phyloP scores from a whole-genome alignment of 306 rosid genomes.

The Quercus gilva region DNA sequence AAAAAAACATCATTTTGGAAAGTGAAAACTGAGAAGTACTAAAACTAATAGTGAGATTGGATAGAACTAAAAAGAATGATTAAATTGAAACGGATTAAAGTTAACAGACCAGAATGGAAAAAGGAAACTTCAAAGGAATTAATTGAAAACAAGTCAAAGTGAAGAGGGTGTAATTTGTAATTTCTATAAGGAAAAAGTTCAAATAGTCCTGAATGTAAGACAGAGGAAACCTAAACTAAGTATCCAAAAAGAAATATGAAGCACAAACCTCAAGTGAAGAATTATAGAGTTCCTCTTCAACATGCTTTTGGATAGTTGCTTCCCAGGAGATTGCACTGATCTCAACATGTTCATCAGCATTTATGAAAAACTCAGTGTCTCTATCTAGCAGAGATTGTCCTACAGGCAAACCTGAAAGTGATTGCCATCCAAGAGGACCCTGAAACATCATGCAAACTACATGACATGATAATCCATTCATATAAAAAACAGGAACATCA shows the following conservation, averaged over 20 bases:
- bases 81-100: no score
- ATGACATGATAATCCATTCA: slow-evolving; percentile 17
- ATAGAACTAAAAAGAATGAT: no score
- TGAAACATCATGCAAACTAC: slow-evolving; percentile 46
- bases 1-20: no score
- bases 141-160: no score
- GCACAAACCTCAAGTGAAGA: slow-evolving; percentile 65
- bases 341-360: slow-evolving; percentile 62
- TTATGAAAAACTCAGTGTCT: slow-evolving; percentile 64
- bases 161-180: no score
- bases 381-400: slow-evolving; percentile 66
- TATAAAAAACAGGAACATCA: neutral
- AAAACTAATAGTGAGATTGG: no score
- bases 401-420: slow-evolving; percentile 59
- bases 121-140: no score
- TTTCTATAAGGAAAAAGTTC: neutral
- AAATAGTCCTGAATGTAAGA: neutral
- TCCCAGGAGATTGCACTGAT: slow-evolving; percentile 88
- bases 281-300: slow-evolving; percentile 82
- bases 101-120: no score
- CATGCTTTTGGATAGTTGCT: slow-evolving; percentile 85
- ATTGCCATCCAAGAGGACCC: slow-evolving; percentile 98
- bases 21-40: no score
- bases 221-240: neutral
- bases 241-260: neutral